A percentile compares a stretch with the other conserved stretches of the same genome.
phyloP scores from a whole-genome alignment of 2,329 filamentous ascomycete species.

The Fusarium sp. region DNA sequence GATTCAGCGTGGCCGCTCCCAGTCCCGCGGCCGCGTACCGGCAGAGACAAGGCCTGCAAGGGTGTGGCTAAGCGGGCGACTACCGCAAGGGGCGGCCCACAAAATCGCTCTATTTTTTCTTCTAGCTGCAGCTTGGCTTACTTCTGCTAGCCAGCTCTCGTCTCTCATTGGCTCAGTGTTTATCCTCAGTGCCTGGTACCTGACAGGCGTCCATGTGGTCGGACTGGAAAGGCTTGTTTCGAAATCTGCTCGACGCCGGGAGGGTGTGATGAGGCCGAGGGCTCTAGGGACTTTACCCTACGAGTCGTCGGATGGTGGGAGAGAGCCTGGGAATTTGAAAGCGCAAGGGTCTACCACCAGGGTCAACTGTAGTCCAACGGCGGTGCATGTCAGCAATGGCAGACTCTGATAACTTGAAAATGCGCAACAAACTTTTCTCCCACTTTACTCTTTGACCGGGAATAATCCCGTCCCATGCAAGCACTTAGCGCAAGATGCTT shows the following conservation, averaged over 20 bases:
- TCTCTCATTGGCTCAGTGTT: conserved; percentile 50
- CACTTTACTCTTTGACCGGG: conserved; percentile 1
- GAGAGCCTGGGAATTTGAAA: conserved; percentile 1
- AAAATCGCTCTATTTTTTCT: conserved; percentile 46
- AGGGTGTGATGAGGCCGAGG: conserved; percentile 28
- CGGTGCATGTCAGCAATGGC: no score
- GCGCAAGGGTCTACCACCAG: neutral
- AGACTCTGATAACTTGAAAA: no score
- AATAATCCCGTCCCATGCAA: conserved; percentile 32
- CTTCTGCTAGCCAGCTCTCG: conserved; percentile 10
- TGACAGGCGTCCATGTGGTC: conserved; percentile 58
- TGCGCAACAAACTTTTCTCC: no score
- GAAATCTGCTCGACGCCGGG: conserved; percentile 25
- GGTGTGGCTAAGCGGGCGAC: conserved; percentile 28
- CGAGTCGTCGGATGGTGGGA: conserved; percentile 17
- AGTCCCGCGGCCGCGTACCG: conserved; percentile 31
- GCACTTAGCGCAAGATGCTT: conserved; percentile 33
- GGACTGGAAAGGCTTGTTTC: conserved; percentile 54
- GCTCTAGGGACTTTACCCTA: neutral
- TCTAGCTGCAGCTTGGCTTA: conserved; percentile 42
- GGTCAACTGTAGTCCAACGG: conserved; percentile 16
- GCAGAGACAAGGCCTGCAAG: conserved; percentile 15
- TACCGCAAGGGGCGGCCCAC: conserved; percentile 31
- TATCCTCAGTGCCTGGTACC: conserved; percentile 56
- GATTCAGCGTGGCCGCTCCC: conserved; percentile 31